Evolutionary conservation across 2,329 filamentous ascomycete species (phyloP).

Genomic region (Trichophyton schoenleinii): DNA sequence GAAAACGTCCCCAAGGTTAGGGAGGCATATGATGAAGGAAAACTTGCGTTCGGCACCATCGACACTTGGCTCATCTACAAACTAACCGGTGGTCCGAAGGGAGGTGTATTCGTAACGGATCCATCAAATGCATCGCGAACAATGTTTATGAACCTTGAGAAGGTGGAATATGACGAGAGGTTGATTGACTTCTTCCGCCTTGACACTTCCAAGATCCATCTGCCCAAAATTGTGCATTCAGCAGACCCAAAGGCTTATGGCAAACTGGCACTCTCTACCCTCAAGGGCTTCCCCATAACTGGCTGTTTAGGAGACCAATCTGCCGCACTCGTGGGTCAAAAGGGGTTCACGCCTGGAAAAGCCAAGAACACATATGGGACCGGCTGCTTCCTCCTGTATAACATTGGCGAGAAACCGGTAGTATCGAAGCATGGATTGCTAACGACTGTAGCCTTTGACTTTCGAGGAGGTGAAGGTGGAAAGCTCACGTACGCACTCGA

Average conservation of each 20-base stretch:
- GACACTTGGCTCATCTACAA: constrained; percentile 81
- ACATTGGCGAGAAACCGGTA: constrained; percentile 72
- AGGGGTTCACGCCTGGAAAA: constrained; percentile 66
- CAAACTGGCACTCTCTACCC: constrained; percentile 27
- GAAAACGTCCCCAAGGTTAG: constrained; percentile 57
- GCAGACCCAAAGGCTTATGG: constrained; percentile 45
- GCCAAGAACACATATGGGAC: constrained; percentile 91
- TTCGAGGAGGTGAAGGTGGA: constrained; percentile 41
- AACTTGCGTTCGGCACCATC: constrained; percentile 72
- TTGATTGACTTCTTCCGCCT: constrained; percentile 71
- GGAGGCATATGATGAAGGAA: constrained; percentile 63
- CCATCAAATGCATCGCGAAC: constrained; percentile 82
- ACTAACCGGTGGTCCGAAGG: constrained; percentile 57
- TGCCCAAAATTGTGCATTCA: constrained; percentile 76
- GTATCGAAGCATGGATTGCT: constrained; percentile 73
- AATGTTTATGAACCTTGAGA: constrained; percentile 87
- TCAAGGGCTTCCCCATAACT: constrained; percentile 42
- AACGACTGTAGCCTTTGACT: constrained; percentile 75
- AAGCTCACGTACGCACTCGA: constrained; percentile 64
- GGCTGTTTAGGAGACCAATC: constrained; percentile 82
- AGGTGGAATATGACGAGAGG: constrained; percentile 63
- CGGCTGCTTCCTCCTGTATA: constrained; percentile 80
- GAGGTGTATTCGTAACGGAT: constrained; percentile 67
- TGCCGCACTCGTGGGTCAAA: constrained; percentile 75
- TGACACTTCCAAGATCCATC: constrained; percentile 51